Evolutionary conservation across 2,329 filamentous ascomycete genomes (phyloP), one percentile per base, ranked within the genome.

Genomic region (Tolypocladium guangdongense): DNA sequence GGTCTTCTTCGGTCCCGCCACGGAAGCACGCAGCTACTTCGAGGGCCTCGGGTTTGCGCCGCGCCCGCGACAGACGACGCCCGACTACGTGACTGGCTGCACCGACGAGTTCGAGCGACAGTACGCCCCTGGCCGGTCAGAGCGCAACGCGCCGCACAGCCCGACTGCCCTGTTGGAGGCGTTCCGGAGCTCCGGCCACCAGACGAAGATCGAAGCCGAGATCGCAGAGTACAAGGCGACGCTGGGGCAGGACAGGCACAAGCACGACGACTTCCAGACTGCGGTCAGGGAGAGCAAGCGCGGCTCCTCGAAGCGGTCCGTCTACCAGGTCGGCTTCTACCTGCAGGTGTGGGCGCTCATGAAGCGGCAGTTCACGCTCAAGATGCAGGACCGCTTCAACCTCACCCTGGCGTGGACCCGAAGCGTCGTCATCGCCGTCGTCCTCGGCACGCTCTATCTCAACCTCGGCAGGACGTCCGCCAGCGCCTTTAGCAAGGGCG

Each of bases 341-440:
- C 74, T 88, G 1, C 90, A 95, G 66, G 78, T 93, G 24, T 91
- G 85, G 85, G 87, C 87, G 1, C 71, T 93, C 57, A 87, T 91
- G 78, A 86, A 89, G 67, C 82, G 90, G 6, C 89, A 95, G 66
- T 93, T 90, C 66, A 75, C 86, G 51, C 83, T 95, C 62, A 93
- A 93, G 72, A 85, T 89, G 74, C 88, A 95, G 67, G 89, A 95
- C 66, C 86, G 85, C 54, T 86, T 91, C 63, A 83, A 84, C n/a
- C 75, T 95, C 7, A 72, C 76, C 16, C 81, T 93, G 33, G 84
- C 84, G 2, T 93, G 87, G 87, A 58, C 78, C 41, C 74, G 79
- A 10, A 78, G 72, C 54, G 83, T 91, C 59, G 73, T 88, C 59
- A 84, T 92, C 59, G 88, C 86, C 16, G 84, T 95, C 55, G 81